These are phyloP conservation scores for Domatiomyces catenatus DNA, from an alignment of 2,329 filamentous ascomycete genomes.

Conservation along the genomic window DNA sequence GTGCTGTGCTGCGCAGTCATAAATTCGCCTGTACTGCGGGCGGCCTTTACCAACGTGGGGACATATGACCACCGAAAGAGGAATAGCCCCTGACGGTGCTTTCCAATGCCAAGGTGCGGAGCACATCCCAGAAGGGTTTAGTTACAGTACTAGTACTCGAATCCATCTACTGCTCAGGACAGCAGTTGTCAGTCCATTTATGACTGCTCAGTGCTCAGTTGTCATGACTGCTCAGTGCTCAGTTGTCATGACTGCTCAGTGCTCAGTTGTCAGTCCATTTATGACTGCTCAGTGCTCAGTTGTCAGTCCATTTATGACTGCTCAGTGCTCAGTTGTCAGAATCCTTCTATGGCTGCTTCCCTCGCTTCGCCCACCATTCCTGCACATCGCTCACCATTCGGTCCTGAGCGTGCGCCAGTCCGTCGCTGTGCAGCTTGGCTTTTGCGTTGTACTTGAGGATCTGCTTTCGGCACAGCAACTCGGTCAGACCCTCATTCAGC, in stretches of 20 bases:
- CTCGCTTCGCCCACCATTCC: background rate
- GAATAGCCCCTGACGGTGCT: background rate
- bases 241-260: no score
- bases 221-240: no score
- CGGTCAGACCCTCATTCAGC: conserved; percentile 1
- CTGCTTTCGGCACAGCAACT: background rate
- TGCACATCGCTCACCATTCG: background rate
- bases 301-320: no score
- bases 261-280: no score
- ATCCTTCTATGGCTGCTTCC: background rate
- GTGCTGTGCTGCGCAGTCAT: conserved; percentile 28
- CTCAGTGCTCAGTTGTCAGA: no score
- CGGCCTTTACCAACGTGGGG: background rate
- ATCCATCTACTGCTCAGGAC: no score
- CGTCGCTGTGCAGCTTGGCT: background rate
- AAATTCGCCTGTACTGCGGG: background rate
- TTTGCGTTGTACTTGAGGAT: background rate
- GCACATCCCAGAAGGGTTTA: background rate
- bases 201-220: no score
- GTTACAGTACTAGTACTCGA: no score
- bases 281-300: no score
- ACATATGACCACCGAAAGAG: background rate
- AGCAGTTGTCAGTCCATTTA: no score
- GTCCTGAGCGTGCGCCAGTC: background rate
- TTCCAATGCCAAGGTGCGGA: background rate